Evolutionary conservation across 352 stramenopile species (phyloP).

Genomic region (Phytophthora niederhauseri): DNA sequence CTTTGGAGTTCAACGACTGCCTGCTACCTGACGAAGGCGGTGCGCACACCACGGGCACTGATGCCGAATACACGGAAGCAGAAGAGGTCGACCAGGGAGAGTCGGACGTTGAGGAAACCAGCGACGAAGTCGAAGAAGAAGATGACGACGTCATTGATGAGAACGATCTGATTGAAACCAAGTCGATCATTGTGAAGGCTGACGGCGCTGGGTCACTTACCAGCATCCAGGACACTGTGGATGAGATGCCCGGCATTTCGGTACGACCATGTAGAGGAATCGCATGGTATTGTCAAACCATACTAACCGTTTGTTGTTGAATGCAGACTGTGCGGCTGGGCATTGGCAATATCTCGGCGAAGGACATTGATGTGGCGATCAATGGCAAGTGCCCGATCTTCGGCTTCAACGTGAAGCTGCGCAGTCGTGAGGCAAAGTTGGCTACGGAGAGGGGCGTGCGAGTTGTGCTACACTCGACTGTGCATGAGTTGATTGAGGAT

Average conservation of each 20-base stretch:
- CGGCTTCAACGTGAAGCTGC: slow-evolving; percentile 82
- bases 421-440: slow-evolving; percentile 60
- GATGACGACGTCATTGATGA: slow-evolving; percentile 43
- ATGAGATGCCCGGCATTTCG: slow-evolving; percentile 67
- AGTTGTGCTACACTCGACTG: slow-evolving; percentile 69
- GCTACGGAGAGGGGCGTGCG: slow-evolving; percentile 62
- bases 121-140: slow-evolving; percentile 10
- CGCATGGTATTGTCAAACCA: not conserved
- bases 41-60: not conserved
- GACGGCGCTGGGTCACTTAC: slow-evolving; percentile 79
- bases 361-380: slow-evolving; percentile 84
- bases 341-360: slow-evolving; percentile 77
- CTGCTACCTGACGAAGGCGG: slow-evolving; percentile 43
- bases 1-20: slow-evolving; percentile 72
- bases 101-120: not conserved
- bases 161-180: slow-evolving; percentile 50
- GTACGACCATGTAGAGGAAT: slow-evolving; percentile 24
- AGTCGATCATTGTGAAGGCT: slow-evolving; percentile 83
- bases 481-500: slow-evolving; percentile 83
- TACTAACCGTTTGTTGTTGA: slow-evolving; percentile 8
- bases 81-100: slow-evolving; percentile 17
- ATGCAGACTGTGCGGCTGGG: slow-evolving; percentile 74
- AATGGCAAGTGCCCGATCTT: slow-evolving; percentile 85
- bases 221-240: slow-evolving; percentile 86
- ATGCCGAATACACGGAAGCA: slow-evolving; percentile 26